A percentile compares a stretch with the other conserved stretches of the same genome.
Evolutionary conservation across 2,329 filamentous ascomycete species (phyloP).

Genomic region (Coniella lustricola): DNA sequence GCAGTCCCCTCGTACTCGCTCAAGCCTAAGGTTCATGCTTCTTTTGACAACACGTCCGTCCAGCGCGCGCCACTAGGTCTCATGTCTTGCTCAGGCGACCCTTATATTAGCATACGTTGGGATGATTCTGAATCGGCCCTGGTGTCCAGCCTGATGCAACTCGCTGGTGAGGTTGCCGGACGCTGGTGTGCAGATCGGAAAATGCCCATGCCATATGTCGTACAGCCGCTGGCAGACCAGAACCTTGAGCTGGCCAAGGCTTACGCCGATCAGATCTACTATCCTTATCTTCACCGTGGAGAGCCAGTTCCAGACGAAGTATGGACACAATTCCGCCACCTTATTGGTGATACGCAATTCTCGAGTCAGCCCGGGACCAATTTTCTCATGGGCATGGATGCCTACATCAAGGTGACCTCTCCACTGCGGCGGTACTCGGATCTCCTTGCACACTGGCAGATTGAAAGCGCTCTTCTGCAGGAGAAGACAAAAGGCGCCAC

Average conservation of each 20-base stretch:
- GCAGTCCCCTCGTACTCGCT: slow-evolving; percentile 43
- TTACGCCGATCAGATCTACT: slow-evolving; percentile 31
- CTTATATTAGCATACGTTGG: slow-evolving; percentile 40
- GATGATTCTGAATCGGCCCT: slow-evolving; percentile 26
- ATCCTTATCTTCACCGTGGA: slow-evolving; percentile 32
- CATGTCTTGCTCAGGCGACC: slow-evolving; percentile 37
- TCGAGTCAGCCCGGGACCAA: slow-evolving; percentile 48
- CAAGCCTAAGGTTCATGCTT: slow-evolving; percentile 36
- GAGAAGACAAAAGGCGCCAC: slow-evolving; percentile 29
- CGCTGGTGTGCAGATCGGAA: slow-evolving; percentile 51
- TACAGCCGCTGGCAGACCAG: slow-evolving; percentile 35
- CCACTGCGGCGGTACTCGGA: slow-evolving; percentile 60
- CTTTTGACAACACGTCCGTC: slow-evolving; percentile 29
- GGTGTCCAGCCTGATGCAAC: slow-evolving; percentile 49
- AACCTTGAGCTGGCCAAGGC: slow-evolving; percentile 31
- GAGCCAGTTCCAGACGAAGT: slow-evolving; percentile 25
- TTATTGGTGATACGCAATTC: slow-evolving; percentile 45
- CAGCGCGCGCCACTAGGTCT: slow-evolving; percentile 19
- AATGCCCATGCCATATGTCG: slow-evolving; percentile 54
- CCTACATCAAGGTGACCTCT: slow-evolving; percentile 58
- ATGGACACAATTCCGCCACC: slow-evolving; percentile 25
- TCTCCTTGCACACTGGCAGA: slow-evolving; percentile 59
- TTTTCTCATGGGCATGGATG: slow-evolving; percentile 49
- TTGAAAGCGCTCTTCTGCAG: slow-evolving; percentile 49
- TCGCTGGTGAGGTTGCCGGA: slow-evolving; percentile 56